Evolutionary conservation across 2,329 filamentous ascomycete species (phyloP).

Genomic region (Dactylellina cionopaga): DNA sequence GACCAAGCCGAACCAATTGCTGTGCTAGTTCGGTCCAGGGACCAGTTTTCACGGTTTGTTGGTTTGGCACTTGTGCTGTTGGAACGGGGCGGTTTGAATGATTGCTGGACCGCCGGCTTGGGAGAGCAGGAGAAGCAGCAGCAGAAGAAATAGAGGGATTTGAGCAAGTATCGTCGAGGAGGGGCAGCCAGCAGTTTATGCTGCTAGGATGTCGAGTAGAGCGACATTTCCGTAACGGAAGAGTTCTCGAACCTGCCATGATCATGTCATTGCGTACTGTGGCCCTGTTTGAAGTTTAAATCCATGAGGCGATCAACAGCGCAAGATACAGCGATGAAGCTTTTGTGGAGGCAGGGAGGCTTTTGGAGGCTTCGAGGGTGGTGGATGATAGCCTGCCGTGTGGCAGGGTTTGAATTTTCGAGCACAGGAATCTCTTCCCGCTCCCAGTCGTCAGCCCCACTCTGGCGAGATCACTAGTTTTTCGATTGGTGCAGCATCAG

Average conservation of each 20-base stretch:
- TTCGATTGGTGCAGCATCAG: constrained; percentile 22
- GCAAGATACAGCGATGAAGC: constrained; percentile 5
- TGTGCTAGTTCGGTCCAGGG: no score
- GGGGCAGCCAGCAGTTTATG: constrained; percentile 13
- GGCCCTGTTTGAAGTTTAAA: constrained; percentile 7
- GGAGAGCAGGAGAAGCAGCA: background rate
- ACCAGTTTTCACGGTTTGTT: background rate
- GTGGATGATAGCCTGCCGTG: constrained; percentile 23
- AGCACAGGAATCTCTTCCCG: constrained; percentile 22
- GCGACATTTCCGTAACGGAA: constrained; percentile 13
- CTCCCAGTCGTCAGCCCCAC: constrained; percentile 35
- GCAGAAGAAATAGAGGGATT: constrained; percentile 8
- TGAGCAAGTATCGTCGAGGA: constrained; percentile 8
- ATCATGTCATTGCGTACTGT: constrained; percentile 22
- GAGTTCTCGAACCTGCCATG: constrained; percentile 25
- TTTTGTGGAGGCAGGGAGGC: background rate
- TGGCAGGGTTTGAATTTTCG: constrained; percentile 6
- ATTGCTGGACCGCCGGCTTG: no score
- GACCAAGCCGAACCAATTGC: no score
- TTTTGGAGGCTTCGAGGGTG: background rate
- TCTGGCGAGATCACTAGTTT: constrained; percentile 15
- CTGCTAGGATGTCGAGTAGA: constrained; percentile 1
- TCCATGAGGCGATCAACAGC: constrained; percentile 6
- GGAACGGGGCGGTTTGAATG: background rate
- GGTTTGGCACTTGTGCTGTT: background rate